Conservation (phyloP, 148 eudicot species). For the Spergularia bocconei region DNA sequence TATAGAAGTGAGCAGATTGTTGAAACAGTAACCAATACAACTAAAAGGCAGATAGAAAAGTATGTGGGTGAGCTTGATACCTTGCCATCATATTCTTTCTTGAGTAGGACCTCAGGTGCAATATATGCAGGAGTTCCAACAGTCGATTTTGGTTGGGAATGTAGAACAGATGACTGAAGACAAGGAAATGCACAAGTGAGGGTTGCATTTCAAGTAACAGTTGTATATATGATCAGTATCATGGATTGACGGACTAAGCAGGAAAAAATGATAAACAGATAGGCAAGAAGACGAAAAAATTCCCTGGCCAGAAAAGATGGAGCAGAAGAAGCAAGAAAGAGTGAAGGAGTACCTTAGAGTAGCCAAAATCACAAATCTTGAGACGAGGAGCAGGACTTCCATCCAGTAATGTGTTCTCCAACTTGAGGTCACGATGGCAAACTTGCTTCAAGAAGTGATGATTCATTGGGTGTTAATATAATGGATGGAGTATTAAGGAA, state of each 20-base stretch:
- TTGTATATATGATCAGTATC: not conserved
- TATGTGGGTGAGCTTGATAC: constrained; percentile 25
- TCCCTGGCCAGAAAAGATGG: not conserved
- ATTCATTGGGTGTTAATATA: not conserved
- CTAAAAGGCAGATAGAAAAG: too few relatives aligned
- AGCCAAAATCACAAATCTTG: constrained; percentile 95
- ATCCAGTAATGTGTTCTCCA: constrained; percentile 85
- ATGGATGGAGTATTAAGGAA: not conserved
- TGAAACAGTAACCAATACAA: too few relatives aligned
- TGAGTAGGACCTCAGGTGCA: constrained; percentile 85
- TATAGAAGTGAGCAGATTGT: too few relatives aligned
- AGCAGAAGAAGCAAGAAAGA: not conserved
- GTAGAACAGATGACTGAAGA: constrained; percentile 82
- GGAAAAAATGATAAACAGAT: not conserved
- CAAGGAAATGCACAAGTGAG: constrained; percentile 12
- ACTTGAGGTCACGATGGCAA: constrained; percentile 86
- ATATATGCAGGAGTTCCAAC: constrained; percentile 98
- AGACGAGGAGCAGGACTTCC: constrained; percentile 91
- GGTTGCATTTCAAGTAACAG: not conserved
- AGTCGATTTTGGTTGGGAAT: constrained; percentile 94
- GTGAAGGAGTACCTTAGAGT: constrained; percentile 61
- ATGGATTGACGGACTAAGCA: not conserved
- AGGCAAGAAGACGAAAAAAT: not conserved
- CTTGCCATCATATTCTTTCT: constrained; percentile 92
- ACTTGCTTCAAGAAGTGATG: constrained; percentile 63